A percentile compares a stretch with the other conserved stretches of the same genome.
Evolutionary conservation across 805 yeast genomes (phyloP).

Genomic region (Candida insectalens): DNA sequence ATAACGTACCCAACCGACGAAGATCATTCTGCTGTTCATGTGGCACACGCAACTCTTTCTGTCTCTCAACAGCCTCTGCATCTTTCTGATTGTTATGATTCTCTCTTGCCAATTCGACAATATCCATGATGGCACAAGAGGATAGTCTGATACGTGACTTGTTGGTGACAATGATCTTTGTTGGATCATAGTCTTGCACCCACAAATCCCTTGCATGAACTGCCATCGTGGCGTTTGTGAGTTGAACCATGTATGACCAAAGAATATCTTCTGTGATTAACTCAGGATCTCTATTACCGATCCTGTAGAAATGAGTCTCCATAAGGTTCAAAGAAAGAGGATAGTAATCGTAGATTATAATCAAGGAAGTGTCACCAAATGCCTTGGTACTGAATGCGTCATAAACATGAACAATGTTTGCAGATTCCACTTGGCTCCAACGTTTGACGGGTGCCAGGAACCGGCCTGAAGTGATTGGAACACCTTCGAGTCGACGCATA

Average conservation of each 20-base stretch:
- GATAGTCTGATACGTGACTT: constrained; percentile 63
- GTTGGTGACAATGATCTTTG: constrained; percentile 65
- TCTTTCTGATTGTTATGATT: constrained; percentile 21
- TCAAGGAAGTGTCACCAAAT: constrained; percentile 71
- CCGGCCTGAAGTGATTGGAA: constrained; percentile 42
- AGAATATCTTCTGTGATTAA: constrained; percentile 54
- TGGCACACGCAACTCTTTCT: constrained; percentile 11
- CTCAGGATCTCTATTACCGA: constrained; percentile 30
- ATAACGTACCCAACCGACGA: constrained; percentile 44
- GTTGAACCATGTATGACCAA: constrained; percentile 72
- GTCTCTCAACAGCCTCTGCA: constrained; percentile 12
- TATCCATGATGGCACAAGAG: constrained; percentile 63
- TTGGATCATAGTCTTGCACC: constrained; percentile 52
- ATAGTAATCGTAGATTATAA: constrained; percentile 75
- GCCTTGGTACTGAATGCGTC: constrained; percentile 85
- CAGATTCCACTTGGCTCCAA: constrained; percentile 52
- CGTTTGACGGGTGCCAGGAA: constrained; percentile 50
- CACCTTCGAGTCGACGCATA: constrained; percentile 62
- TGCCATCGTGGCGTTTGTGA: constrained; percentile 56
- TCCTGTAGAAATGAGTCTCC: constrained; percentile 51
- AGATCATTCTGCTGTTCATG: constrained; percentile 42
- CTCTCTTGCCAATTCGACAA: constrained; percentile 31
- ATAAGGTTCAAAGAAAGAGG: constrained; percentile 66
- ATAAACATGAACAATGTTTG: constrained; percentile 55
- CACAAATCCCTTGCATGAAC: constrained; percentile 59